A percentile compares a stretch with the other conserved stretches of the same genome.
phyloP scores from a whole-genome alignment of 768 basidiomycete genomes.

The Tricholomella constricta region DNA sequence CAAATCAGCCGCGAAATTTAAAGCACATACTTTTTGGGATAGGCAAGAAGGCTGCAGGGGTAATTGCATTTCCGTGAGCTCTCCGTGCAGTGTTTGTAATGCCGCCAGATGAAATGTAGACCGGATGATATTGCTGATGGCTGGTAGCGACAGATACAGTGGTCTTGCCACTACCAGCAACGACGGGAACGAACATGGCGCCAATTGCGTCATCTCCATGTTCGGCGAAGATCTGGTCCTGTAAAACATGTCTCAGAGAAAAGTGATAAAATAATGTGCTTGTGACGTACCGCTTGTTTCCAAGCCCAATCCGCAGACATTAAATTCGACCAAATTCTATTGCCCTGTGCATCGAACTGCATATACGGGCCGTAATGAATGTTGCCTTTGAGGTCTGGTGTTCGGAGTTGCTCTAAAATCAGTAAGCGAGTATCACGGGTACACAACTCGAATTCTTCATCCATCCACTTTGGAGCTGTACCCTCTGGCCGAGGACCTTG shows the following conservation, averaged over 20 bases:
- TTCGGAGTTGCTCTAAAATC: conserved; percentile 23
- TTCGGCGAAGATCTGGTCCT: conserved; percentile 23
- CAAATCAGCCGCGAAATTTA: background rate
- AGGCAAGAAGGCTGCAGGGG: conserved; percentile 32
- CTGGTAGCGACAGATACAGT: conserved; percentile 33
- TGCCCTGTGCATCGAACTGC: conserved; percentile 22
- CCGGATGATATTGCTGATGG: conserved; percentile 33
- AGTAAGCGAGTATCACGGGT: conserved; percentile 14
- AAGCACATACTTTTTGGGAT: conserved; percentile 33
- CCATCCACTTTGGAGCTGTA: conserved; percentile 26
- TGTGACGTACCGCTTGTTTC: conserved; percentile 1
- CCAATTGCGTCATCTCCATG: conserved; percentile 19
- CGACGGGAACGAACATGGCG: conserved; percentile 23
- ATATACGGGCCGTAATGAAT: conserved; percentile 25
- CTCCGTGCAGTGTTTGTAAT: conserved; percentile 30
- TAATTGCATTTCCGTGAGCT: conserved; percentile 27
- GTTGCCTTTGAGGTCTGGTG: conserved; percentile 13
- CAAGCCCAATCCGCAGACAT: conserved; percentile 17
- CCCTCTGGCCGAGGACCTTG: conserved; percentile 8
- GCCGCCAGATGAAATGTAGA: conserved; percentile 32
- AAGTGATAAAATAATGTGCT: background rate
- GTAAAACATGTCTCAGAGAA: background rate
- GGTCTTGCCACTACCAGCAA: conserved; percentile 37
- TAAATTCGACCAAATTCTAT: conserved; percentile 23
- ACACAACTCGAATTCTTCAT: conserved; percentile 23